These are phyloP conservation scores for Salvia sclarea DNA, from an alignment of 305 asterid genomes.

Conservation along the genomic window DNA sequence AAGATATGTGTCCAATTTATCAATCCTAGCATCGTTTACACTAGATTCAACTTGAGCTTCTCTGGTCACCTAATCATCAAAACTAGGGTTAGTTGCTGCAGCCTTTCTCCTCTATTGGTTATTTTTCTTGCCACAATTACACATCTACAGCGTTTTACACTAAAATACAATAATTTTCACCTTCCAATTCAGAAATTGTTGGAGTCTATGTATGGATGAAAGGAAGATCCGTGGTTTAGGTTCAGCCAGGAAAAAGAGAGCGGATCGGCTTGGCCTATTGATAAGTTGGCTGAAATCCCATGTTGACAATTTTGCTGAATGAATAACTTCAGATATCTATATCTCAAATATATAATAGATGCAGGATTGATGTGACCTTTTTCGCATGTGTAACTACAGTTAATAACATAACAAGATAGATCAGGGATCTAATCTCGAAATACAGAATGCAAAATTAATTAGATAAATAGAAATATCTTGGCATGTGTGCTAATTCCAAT, in stretches of 20 bases:
- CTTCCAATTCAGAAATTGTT: neutral
- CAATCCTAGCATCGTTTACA: neutral
- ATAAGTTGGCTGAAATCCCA: neutral
- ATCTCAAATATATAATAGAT: neutral
- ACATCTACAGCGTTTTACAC: neutral
- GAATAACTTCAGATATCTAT: neutral
- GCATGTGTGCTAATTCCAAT: neutral
- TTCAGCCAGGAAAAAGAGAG: neutral
- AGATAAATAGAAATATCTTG: neutral
- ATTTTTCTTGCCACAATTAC: neutral
- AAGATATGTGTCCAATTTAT: neutral
- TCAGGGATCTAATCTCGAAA: neutral
- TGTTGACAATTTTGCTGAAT: neutral
- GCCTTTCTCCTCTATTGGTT: neutral
- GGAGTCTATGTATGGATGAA: neutral
- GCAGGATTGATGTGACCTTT: neutral
- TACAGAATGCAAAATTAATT: neutral
- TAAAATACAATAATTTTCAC: neutral
- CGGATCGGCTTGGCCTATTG: neutral
- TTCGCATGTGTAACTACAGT: neutral
- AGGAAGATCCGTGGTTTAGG: neutral
- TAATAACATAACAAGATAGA: too few species aligned
- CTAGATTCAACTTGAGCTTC: neutral
- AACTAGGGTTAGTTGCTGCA: neutral
- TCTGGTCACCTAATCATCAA: neutral